These are phyloP conservation scores for Albatrellus sp. DNA, from an alignment of 1,284 basidiomycete species.

Conservation along the genomic window DNA sequence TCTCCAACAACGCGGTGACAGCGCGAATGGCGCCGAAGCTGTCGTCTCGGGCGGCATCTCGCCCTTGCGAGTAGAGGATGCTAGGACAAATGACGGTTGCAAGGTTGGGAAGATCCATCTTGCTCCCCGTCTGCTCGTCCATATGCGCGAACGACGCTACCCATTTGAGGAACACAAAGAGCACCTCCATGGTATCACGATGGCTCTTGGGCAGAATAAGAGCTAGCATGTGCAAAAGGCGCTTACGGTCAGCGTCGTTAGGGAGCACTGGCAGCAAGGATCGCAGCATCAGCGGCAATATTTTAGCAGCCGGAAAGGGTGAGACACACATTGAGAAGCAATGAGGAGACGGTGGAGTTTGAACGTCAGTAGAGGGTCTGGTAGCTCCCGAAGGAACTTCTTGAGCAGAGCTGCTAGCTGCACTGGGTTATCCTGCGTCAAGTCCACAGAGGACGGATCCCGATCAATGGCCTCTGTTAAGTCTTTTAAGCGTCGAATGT, in stretches of 20 bases:
- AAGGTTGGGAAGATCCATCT: constrained; percentile 95
- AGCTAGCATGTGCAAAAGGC: constrained; percentile 79
- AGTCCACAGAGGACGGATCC: constrained; percentile 81
- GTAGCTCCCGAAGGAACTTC: constrained; percentile 93
- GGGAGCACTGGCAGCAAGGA: constrained; percentile 44
- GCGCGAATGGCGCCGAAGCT: constrained; percentile 87
- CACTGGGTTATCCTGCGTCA: constrained; percentile 92
- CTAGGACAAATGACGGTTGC: constrained; percentile 98
- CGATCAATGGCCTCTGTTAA: constrained; percentile 89
- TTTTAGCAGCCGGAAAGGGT: neutral
- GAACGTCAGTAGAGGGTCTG: constrained; percentile 93
- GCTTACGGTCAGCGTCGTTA: constrained; percentile 67
- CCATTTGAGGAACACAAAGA: constrained; percentile 99
- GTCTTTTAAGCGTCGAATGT: constrained; percentile 87
- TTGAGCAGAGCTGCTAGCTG: constrained; percentile 95
- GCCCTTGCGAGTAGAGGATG: constrained; percentile 80
- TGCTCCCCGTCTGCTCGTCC: constrained; percentile 96
- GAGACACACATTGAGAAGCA: constrained; percentile 70
- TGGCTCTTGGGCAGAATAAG: constrained; percentile 87
- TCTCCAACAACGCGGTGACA: constrained; percentile 76
- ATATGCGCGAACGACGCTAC: constrained; percentile 98
- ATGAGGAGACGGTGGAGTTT: constrained; percentile 86
- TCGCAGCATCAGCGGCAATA: neutral
- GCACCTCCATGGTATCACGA: constrained; percentile 93
- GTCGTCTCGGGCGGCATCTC: constrained; percentile 85